Conservation (phyloP, 2,329 filamentous ascomycete species). For the Colletotrichum lindemuthianum region DNA sequence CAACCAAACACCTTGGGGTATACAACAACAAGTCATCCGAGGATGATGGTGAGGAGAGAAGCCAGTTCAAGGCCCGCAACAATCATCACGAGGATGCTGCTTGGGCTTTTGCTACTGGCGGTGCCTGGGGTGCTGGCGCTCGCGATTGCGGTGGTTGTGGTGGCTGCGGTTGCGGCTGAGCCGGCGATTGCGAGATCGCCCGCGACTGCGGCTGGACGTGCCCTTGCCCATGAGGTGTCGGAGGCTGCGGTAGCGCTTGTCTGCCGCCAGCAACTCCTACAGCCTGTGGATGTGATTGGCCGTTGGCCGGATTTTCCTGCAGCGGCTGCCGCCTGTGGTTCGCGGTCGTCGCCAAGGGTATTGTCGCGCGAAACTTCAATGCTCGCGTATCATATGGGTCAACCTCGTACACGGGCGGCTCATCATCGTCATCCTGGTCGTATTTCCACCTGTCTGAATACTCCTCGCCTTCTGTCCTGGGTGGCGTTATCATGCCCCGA, state of each 20-base stretch:
- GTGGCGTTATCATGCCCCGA: slow-evolving; percentile 69
- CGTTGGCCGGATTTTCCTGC: slow-evolving; percentile 38
- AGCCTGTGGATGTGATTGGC: slow-evolving; percentile 21
- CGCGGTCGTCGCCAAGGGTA: slow-evolving; percentile 59
- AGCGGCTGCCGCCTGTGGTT: slow-evolving; percentile 50
- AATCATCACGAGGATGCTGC: slow-evolving; percentile 20
- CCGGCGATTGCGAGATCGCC: too few relatives aligned
- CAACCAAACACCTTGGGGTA: slow-evolving; percentile 34
- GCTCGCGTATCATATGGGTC: slow-evolving; percentile 74
- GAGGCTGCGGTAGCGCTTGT: slow-evolving; percentile 37
- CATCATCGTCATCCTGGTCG: slow-evolving; percentile 86
- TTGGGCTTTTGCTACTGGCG: slow-evolving; percentile 27
- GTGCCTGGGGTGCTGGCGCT: slow-evolving; percentile 16
- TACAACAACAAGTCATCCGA: slow-evolving; percentile 34
- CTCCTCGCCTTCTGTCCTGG: slow-evolving; percentile 55
- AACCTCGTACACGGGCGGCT: slow-evolving; percentile 77
- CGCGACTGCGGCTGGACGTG: slow-evolving; percentile 34
- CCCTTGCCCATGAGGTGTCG: slow-evolving; percentile 21
- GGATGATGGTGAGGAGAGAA: slow-evolving; percentile 26
- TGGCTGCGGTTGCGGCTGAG: slow-evolving; percentile 39
- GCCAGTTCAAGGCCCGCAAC: background rate
- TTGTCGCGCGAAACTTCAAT: slow-evolving; percentile 69
- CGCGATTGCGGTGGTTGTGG: slow-evolving; percentile 41
- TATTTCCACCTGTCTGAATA: slow-evolving; percentile 82
- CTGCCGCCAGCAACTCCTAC: slow-evolving; percentile 31